Base-by-base conservation (phyloP, 2,329 filamentous ascomycete species). In the Colletotrichum sp. region DNA sequence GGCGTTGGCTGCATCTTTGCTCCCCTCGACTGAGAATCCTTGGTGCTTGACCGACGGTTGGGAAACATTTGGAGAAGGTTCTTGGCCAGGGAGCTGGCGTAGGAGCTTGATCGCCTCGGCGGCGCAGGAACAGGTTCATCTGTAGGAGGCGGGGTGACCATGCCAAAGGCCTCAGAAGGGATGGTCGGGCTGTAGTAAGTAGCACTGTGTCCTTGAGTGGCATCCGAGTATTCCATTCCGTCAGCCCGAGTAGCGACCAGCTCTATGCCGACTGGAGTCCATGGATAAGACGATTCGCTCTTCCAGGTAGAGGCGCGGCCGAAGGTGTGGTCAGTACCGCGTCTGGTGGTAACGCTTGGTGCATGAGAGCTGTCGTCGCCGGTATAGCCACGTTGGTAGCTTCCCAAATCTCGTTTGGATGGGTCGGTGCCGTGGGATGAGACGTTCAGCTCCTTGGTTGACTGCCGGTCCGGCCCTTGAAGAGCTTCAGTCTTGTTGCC, bases 121-220 rank as follows among this genome's bases (percentile, higher is more conserved):
- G 36, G 78, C 39, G 39, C 66, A 5, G 27, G 56, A 28, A 39
- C 56, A 7, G 70, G 71, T 55, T 78, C 77, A 34, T 77, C 72
- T 10, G 69, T 72, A 22, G 80, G 79, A 25, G 82, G 79, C 15
- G 79, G 78, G 12, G 81, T 77, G 15, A 81, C 78, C 85, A 86
- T 86, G 76, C 84, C 85, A 76, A 86, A 86, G 7, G 84, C 84
- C 68, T 85, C 84, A 4, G 84, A 85, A 4, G 85, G 85, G 60
- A 87, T 83, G 4, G 83, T 83, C 15, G 84, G 82, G 65, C 84
- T 85, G 77, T 87, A 87, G 75, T 87, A 87, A 73, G 86, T 85
- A 58, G 84, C 84, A 68, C 81, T 87, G 52, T 78, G 76, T 8
- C 77, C 77, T 13, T 52, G 70, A 18, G 71, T 76, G n/a, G 74